Evolutionary conservation across 2,329 filamentous ascomycete genomes (phyloP).

Genomic region (Aureobasidium subglaciale): DNA sequence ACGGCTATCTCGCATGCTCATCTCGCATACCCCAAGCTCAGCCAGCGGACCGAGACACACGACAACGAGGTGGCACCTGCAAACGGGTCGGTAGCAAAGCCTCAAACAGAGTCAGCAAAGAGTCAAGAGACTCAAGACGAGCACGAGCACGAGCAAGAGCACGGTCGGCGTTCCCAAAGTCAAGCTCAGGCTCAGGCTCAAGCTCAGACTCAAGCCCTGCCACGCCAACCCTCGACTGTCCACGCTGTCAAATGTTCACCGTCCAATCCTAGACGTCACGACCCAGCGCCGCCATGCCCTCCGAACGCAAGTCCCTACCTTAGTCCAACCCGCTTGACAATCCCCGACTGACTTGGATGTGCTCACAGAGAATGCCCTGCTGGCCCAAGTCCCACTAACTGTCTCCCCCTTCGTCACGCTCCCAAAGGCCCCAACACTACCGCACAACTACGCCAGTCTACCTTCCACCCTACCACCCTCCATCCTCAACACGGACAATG

Average conservation of each 20-base stretch:
- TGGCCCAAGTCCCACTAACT: slow-evolving; percentile 86
- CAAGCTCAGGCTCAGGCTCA: not conserved
- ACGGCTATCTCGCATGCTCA: not conserved
- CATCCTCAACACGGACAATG: slow-evolving; percentile 40
- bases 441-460: slow-evolving; percentile 89
- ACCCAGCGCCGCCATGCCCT: not conserved
- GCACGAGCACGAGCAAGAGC: not conserved
- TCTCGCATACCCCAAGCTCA: not conserved
- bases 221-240: not conserved
- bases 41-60: not conserved
- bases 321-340: not conserved
- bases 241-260: too few relatives aligned
- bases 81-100: not conserved
- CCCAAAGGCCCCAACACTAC: slow-evolving; percentile 80
- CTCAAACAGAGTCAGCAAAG: not conserved
- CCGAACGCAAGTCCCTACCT: slow-evolving; percentile 3
- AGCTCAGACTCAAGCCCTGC: not conserved
- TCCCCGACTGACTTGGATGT: slow-evolving; percentile 2
- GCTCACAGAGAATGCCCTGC: slow-evolving; percentile 57
- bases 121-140: too few relatives aligned
- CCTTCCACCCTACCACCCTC: slow-evolving; percentile 78
- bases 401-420: slow-evolving; percentile 92
- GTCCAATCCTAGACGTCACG: not conserved
- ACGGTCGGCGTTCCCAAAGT: too few relatives aligned
- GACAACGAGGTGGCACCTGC: not conserved